Evolutionary conservation across 805 yeast species (phyloP), one percentile per base, ranked within the genome.

Genomic region (Helenozyma baotianmanensis): DNA sequence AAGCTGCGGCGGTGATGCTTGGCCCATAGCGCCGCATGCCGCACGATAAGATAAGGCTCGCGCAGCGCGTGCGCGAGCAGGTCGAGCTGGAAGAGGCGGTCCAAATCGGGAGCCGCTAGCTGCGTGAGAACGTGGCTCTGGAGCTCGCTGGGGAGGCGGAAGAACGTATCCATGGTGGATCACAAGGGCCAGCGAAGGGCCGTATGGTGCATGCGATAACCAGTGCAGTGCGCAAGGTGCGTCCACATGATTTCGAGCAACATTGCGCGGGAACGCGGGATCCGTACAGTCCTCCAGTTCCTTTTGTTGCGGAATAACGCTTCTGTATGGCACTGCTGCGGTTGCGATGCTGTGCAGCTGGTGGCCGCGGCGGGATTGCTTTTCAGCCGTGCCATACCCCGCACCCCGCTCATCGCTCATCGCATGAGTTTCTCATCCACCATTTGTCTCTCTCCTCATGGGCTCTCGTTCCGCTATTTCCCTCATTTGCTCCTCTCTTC

Each of bases 81-180:
- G n/a, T 23, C 13, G 12, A 45, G 43, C 21, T 27, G 33, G 23
- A 51, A 51, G 18, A 46, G 36, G 14, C 18, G 14, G n/a, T 41
- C 40, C 11, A 51, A 42, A 13, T 45, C 47, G 10, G 25, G 21
- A 7, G 41, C 38, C 6, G 39, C 30, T 18, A 51, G 22, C 22
- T 30, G 42, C 29, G 40, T 30, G 11, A 51, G 35, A 13, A 43
- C 38, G 14, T 36, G 30, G 8, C 27, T 39, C 27, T 43, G 42
- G 19, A 51, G 25, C 34, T 51, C 56, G 2, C 32, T 19, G 8
- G 56, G 54, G 13, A 51, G 30, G 10, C 21, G 12, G 23, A 48
- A 40, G 25, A 43, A 37, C 8, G 27, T 23, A 18, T 34, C 42
- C 44, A 40, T 40, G 19, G 10, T 24, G 14, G 22, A n/a, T 10